Base-by-base conservation (phyloP, 495 filamentous ascomycete genomes). In the Parachaetomium inaequale region DNA sequence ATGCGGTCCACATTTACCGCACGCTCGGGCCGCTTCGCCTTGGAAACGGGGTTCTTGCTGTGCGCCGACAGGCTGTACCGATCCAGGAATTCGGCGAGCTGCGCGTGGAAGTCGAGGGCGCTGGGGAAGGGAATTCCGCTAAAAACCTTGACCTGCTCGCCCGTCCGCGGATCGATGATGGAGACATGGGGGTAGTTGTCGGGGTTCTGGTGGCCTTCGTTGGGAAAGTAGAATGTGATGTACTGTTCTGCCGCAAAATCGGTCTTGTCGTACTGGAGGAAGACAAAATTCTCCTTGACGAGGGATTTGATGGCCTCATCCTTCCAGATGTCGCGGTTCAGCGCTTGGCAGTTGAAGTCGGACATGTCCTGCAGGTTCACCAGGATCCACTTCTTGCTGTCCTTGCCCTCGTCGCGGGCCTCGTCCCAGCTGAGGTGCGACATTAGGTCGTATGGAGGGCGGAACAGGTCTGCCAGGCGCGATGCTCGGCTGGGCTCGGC, bases 311-410 rank as follows among this genome's bases (percentile, higher is more conserved):
- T 85, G 10, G 85, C 80, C 55, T 81, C 66, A 63, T 93, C 85
- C 73, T 97, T 98, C 94, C 94, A 98, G 50, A 97, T 83, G 70
- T 98, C 94, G 25, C 94, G 84, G 70, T 98, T 98, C 15, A 98
- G 79, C 3, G 88, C 78, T 70, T 98, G 95, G 70, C 94, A 98
- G 72, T 93, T 87, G 68, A 98, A 98, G 45, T 96, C 83, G 4
- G 90, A 87, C 36, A 87, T 81, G 72, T 98, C 93, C 76, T 98
- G 94, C 6, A 98, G 86, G 70, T 98, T 96, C 65, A 97, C 90
- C 54, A 98, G 70, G 15, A 98, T 82, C 94, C 94, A 98, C 72
- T 95, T 97, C 74, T 92, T 85, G 29, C 81, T 79, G 26, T 93
- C 88, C 70, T 89, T 93, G 43, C 93, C 94, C 66, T 90, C 79